Percentiles rank a stretch among this genome's conserved stretches.
Conservation (phyloP, 2,329 filamentous ascomycete genomes). For the Nemania diffusa region DNA sequence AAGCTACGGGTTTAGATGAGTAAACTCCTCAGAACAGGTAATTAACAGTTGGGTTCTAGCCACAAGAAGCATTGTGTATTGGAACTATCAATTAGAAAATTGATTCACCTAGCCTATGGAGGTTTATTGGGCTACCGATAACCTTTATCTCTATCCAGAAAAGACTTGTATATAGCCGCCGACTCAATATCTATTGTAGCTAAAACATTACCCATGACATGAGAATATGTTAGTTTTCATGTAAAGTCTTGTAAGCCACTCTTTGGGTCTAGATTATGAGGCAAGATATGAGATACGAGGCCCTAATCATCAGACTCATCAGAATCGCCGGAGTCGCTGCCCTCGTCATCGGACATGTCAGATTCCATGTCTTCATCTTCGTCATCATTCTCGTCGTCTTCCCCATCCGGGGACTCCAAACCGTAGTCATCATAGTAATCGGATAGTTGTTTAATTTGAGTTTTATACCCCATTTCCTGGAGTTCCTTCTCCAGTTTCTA, state of each 20-base stretch:
- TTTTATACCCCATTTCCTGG: constrained; percentile 79
- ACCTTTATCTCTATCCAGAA: not conserved
- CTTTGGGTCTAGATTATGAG: not conserved
- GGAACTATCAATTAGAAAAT: not conserved
- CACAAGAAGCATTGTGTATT: not conserved
- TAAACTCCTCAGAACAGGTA: not conserved
- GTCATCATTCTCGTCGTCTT: constrained; percentile 54
- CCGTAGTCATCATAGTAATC: constrained; percentile 94
- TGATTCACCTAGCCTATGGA: not conserved
- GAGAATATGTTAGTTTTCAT: not conserved
- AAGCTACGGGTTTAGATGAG: not conserved
- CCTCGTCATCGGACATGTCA: constrained; percentile 39
- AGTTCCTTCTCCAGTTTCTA: constrained; percentile 82
- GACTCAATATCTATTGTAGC: constrained; percentile 1
- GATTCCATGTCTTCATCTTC: constrained; percentile 38
- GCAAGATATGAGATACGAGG: not conserved
- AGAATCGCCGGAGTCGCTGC: constrained; percentile 27
- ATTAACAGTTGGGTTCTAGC: not conserved
- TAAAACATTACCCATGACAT: not conserved
- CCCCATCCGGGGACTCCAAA: constrained; percentile 70
- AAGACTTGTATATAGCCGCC: constrained; percentile 2
- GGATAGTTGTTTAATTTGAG: constrained; percentile 76
- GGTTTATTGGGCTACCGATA: not conserved
- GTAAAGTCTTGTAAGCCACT: no score
- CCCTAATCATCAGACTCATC: constrained; percentile 19